phyloP scores from a whole-genome alignment of 2,329 filamentous ascomycete genomes.

The Sarocladium oryzae region DNA sequence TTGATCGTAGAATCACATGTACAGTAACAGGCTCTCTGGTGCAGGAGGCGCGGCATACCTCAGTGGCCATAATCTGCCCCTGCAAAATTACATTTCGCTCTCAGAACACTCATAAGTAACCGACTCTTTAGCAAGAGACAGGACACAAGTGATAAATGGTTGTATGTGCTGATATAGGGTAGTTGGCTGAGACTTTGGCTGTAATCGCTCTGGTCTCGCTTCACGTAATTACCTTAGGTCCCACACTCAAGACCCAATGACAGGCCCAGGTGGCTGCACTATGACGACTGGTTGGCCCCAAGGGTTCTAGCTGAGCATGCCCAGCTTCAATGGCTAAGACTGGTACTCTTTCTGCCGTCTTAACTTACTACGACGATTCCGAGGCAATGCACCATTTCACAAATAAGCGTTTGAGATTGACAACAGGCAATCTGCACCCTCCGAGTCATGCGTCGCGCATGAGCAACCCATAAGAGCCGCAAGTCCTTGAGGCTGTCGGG shows the following conservation, averaged over 20 bases:
- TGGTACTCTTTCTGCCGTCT: neutral
- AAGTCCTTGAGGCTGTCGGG: neutral
- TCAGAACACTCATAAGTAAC: too few species aligned
- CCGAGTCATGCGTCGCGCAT: constrained; percentile 3
- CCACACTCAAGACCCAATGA: constrained; percentile 10
- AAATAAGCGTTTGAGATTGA: neutral
- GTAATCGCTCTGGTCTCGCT: too few species aligned
- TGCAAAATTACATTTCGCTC: too few species aligned
- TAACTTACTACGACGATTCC: neutral
- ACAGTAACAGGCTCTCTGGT: too few species aligned
- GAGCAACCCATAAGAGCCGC: neutral
- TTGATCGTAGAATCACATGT: too few species aligned
- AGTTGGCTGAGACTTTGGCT: too few species aligned
- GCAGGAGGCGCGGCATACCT: too few species aligned
- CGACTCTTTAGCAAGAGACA: too few species aligned
- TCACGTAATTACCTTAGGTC: too few species aligned
- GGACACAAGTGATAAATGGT: too few species aligned
- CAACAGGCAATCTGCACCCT: neutral
- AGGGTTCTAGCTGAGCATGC: neutral
- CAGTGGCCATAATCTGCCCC: too few species aligned
- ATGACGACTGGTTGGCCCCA: constrained; percentile 12
- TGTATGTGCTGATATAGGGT: too few species aligned
- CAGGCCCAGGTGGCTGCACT: constrained; percentile 11
- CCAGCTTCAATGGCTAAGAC: neutral
- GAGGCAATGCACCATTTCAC: neutral